Base-by-base conservation (phyloP, 768 basidiomycete species). In the Floccularia luteovirens region DNA sequence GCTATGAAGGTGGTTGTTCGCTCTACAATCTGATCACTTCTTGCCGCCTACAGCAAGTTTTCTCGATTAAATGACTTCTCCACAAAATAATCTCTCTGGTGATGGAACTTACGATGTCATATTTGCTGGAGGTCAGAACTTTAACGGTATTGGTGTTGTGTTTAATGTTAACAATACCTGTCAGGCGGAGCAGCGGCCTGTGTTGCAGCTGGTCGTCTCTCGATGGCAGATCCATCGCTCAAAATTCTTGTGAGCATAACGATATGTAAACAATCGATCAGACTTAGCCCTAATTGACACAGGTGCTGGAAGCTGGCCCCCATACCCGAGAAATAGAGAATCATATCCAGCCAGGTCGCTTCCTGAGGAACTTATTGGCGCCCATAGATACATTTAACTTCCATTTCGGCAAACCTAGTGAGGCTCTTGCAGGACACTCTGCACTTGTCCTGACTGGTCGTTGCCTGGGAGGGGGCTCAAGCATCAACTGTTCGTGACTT, bases 391-490 rank as follows among this genome's bases (percentile, higher is more conserved):
- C 71, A 0, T 59, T 81, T 39, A 67, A 66, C 2, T 60, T 63
- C 43, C 62, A 79, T 42, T 57, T 58, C 19, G 62, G 67, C 4
- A 70, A 69, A 46, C 57, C 61, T 0, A 71, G 65, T 40, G 56
- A 69, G 24, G 56, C 61, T 4, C 39, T 66, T 22, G 62, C 52
- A 12, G 72, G 69, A 3, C 76, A 81, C 3, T 48, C 59, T 4
- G 49, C 60, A 3, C 33, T 73, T 25, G 63, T 77, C 3, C 62
- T 66, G 0, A 51, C 59, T 20, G 79, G 73, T 0, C 63, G 71
- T 38, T 70, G 67, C 30, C 48, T 85, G 4, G 81, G 82, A 2
- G 82, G 81, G 3, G 80, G 79, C 0, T 79, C 78, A 0, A 60
- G 62, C 38, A 67, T 82, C 13, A 83, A 82, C 46, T 76, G 79